Evolutionary conservation across 371 early-diverging fungal genomes (phyloP), one percentile per base, ranked within the genome.

Genomic region (Rhizopus sp.): DNA sequence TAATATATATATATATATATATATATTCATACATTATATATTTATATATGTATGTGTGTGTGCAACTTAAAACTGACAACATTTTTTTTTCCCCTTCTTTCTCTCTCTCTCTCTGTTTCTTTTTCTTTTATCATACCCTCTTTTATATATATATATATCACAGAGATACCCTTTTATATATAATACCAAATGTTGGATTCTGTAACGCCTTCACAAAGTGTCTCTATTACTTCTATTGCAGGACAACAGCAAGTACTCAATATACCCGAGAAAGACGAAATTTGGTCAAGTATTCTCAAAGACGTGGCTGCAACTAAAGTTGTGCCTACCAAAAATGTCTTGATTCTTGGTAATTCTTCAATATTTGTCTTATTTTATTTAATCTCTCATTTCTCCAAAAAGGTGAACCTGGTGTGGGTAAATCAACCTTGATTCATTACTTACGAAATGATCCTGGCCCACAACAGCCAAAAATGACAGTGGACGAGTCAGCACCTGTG

Each of bases 281-380:
- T 93, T 57, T 93, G 93, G 93, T 86, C 88, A 30, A 72, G 84
- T 31, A 87, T 91, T 44, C 75, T 93, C 33, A 78, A 84, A 57
- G 81, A 83, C 15, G 90, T 86, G 2, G 84, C 89, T 30, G 83
- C 89, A 54, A 81, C 90, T 13, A 87, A 86, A 64, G 75, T 83
- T 38, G 81, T 87, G 9, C 87, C 85, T 10, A 77, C 83, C 10
- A 90, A 88, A 62, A 87, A 80, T 64, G 81, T 92, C 29, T 70
- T 93, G 54, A 82, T 92, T 50, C 64, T 88, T 31, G 89, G 89
- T 87, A 64, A 50, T 46, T 53, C 29, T 13, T 40, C 16, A 51
- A 8, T 1, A 2, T 30, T 31, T 23, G 23, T 23, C 23, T 23
- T 23, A 23, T 23, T 23, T 23, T 23, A 23, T 23, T 23, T 23